Conservation (phyloP, 164 flowering plant genomes). For the Magnolia changhungtana region DNA sequence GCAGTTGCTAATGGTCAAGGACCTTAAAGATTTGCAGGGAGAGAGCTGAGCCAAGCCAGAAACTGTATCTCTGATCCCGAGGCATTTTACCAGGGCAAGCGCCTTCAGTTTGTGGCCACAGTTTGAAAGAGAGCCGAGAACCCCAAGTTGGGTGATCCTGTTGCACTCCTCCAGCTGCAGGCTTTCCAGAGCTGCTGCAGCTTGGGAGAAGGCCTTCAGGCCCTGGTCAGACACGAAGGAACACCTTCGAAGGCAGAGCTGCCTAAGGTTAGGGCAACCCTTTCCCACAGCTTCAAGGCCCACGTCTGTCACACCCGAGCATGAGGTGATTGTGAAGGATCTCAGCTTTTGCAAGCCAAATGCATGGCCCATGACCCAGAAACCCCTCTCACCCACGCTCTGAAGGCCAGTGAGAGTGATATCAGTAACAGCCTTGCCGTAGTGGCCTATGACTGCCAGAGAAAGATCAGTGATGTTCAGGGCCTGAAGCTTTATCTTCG, state of each 20-base stretch:
- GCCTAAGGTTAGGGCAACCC: slow-evolving; percentile 63
- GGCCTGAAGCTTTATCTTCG: slow-evolving; percentile 64
- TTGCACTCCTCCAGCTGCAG: slow-evolving; percentile 75
- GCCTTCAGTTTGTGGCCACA: slow-evolving; percentile 53
- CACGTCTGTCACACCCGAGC: slow-evolving; percentile 58
- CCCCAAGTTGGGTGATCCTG: slow-evolving; percentile 58
- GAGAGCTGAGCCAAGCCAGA: slow-evolving; percentile 24
- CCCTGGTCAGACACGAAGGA: slow-evolving; percentile 58
- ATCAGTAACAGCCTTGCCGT: slow-evolving; percentile 60
- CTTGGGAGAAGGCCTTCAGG: slow-evolving; percentile 46
- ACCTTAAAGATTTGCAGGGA: slow-evolving; percentile 48
- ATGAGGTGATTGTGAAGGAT: slow-evolving; percentile 45
- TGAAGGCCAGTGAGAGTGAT: slow-evolving; percentile 50
- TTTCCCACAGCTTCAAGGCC: slow-evolving; percentile 62
- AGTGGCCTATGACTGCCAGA: slow-evolving; percentile 83
- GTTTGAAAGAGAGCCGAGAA: slow-evolving; percentile 45
- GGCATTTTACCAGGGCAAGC: slow-evolving; percentile 53
- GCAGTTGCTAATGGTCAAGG: slow-evolving; percentile 54
- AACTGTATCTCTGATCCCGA: slow-evolving; percentile 47
- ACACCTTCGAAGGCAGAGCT: slow-evolving; percentile 49
- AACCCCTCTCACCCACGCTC: slow-evolving; percentile 65
- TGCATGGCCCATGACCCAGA: slow-evolving; percentile 79
- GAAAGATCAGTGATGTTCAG: slow-evolving; percentile 66
- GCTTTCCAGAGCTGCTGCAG: slow-evolving; percentile 56
- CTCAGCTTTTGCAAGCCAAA: slow-evolving; percentile 59